These are phyloP conservation scores for Epicoccum sorghinum DNA, from an alignment of 2,329 filamentous ascomycete genomes.

Conservation along the genomic window DNA sequence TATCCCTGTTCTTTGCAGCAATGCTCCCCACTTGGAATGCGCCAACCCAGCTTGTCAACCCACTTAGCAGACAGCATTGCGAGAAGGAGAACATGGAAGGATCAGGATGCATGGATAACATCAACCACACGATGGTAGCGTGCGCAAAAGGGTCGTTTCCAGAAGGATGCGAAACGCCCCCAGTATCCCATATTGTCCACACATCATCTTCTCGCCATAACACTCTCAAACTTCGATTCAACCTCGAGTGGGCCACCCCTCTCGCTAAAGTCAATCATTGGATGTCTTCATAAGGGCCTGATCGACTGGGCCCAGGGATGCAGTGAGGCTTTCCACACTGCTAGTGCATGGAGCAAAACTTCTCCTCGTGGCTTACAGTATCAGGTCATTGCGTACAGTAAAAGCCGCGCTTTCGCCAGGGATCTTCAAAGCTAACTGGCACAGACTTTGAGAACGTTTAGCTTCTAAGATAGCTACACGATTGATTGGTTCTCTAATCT, in stretches of 20 bases:
- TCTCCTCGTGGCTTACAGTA: conserved; percentile 8
- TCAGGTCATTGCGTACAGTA: not conserved
- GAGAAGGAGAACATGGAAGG: not conserved
- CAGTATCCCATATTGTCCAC: not conserved
- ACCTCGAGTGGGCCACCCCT: conserved; percentile 6
- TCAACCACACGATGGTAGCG: not conserved
- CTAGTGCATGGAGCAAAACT: not conserved
- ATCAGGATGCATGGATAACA: conserved; percentile 1
- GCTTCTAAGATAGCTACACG: too few species aligned
- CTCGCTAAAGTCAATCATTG: conserved; percentile 8
- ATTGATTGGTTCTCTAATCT: too few species aligned
- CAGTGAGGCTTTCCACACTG: conserved; percentile 2
- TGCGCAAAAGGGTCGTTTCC: not conserved
- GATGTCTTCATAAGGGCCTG: not conserved
- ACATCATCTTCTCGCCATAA: not conserved
- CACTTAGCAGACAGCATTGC: conserved; percentile 1
- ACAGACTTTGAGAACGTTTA: too few species aligned
- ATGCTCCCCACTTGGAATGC: conserved; percentile 8
- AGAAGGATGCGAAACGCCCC: conserved; percentile 10
- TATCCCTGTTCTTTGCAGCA: conserved; percentile 1
- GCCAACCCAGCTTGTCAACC: not conserved
- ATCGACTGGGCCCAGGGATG: not conserved
- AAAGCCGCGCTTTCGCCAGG: not conserved
- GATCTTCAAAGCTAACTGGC: too few species aligned
- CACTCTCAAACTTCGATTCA: conserved; percentile 3